Conservation (phyloP, 2,329 filamentous ascomycete genomes). For the Cercospora zeae-maydis region DNA sequence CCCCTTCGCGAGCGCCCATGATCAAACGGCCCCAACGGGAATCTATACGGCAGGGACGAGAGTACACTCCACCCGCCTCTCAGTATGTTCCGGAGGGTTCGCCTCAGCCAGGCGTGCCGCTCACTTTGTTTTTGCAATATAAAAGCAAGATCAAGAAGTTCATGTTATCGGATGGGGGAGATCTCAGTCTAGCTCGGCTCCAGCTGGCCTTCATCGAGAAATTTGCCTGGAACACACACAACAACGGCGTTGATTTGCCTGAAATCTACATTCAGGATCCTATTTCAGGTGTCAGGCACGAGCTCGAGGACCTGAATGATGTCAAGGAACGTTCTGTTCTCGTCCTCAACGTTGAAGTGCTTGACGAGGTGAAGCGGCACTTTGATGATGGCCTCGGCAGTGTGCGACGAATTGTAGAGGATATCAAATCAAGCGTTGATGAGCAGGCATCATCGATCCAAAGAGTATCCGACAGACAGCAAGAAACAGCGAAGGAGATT, state of each 20-base stretch:
- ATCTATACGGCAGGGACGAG: slow-evolving; percentile 21
- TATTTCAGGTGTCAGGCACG: slow-evolving; percentile 91
- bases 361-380: slow-evolving; percentile 95
- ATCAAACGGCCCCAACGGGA: slow-evolving; percentile 15
- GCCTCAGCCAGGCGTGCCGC: slow-evolving; percentile 74
- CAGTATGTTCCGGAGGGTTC: slow-evolving; percentile 54
- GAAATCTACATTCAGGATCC: slow-evolving; percentile 98
- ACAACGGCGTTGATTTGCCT: slow-evolving; percentile 85
- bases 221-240: slow-evolving; percentile 97
- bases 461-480: slow-evolving; percentile 82
- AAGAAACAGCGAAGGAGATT: slow-evolving; percentile 85
- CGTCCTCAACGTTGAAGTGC: slow-evolving; percentile 86
- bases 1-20: slow-evolving; percentile 15
- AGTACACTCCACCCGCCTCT: slow-evolving; percentile 39
- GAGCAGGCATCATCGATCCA: slow-evolving; percentile 80
- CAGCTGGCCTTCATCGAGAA: slow-evolving; percentile 98
- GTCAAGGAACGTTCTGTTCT: slow-evolving; percentile 93
- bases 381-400: slow-evolving; percentile 87
- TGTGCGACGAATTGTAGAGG: slow-evolving; percentile 77
- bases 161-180: slow-evolving; percentile 77
- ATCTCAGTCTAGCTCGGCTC: slow-evolving; percentile 79
- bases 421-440: slow-evolving; percentile 77
- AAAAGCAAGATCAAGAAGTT: slow-evolving; percentile 98
- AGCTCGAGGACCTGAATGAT: slow-evolving; percentile 87
- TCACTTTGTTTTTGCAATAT: slow-evolving; percentile 93